Conservation (phyloP, 2,329 filamentous ascomycete species). For the Xylariaceae sp. region DNA sequence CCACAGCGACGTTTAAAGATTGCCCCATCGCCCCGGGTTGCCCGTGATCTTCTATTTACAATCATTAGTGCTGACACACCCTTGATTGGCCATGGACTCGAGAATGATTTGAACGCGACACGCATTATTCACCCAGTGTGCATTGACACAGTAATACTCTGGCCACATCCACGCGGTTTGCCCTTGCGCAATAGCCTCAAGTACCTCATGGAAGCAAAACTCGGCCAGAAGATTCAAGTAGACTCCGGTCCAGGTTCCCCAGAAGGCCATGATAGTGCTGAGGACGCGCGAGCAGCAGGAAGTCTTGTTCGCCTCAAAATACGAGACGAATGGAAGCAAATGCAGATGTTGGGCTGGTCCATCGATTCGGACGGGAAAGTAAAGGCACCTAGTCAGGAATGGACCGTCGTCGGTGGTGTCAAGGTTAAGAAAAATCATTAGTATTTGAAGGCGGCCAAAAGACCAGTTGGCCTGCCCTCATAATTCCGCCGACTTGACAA, state of each 20-base stretch:
- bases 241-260: constrained; percentile 44
- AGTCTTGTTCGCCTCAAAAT: constrained; percentile 74
- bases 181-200: constrained; percentile 77
- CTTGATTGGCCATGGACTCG: constrained; percentile 85
- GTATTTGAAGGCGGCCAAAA: not conserved
- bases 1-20: constrained; percentile 55
- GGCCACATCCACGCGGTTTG: constrained; percentile 69
- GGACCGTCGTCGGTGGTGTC: constrained; percentile 21
- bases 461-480: not conserved
- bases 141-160: constrained; percentile 81
- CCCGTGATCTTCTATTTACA: constrained; percentile 71
- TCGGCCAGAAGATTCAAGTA: constrained; percentile 74
- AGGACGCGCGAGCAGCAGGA: constrained; percentile 85
- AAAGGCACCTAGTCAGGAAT: constrained; percentile 34
- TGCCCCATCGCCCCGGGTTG: constrained; percentile 67
- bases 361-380: constrained; percentile 45
- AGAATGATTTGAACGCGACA: constrained; percentile 86
- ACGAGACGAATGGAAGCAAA: constrained; percentile 60
- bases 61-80: constrained; percentile 72
- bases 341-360: constrained; percentile 64
- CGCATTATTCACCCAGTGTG: constrained; percentile 80
- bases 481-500: not conserved
- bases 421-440: constrained; percentile 17
- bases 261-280: constrained; percentile 80
- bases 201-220: constrained; percentile 60